phyloP scores from a whole-genome alignment of 2,329 filamentous ascomycete genomes.

The Domatiomyces globalis region DNA sequence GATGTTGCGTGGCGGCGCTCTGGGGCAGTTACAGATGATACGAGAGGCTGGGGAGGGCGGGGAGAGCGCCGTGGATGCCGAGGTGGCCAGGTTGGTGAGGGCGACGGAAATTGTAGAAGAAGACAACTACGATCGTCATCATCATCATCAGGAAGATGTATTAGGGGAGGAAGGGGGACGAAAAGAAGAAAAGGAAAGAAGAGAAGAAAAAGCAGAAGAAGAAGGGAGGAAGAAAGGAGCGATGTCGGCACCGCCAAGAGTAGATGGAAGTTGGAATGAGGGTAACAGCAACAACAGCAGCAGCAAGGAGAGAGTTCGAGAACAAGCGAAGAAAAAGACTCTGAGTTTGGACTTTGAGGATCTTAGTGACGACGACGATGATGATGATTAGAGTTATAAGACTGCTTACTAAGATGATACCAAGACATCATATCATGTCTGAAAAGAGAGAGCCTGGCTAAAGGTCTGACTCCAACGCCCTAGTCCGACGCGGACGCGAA shows the following conservation, averaged over 20 bases:
- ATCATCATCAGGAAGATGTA: background rate
- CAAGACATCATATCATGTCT: background rate
- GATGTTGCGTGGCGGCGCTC: background rate
- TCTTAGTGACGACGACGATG: background rate
- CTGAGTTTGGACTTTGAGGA: background rate
- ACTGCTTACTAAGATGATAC: background rate
- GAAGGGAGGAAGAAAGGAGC: too few relatives aligned
- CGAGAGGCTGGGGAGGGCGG: background rate
- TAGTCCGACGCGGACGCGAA: background rate
- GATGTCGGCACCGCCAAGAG: too few relatives aligned
- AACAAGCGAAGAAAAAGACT: background rate
- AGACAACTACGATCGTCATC: background rate
- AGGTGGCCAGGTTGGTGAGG: background rate
- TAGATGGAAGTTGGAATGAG: background rate
- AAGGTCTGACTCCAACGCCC: background rate
- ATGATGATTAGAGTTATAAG: background rate
- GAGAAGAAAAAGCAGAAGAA: too few relatives aligned
- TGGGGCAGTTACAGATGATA: background rate
- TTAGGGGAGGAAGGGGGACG: background rate
- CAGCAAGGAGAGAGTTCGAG: background rate
- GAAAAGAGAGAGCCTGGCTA: background rate
- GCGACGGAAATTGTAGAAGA: background rate
- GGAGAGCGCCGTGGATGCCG: background rate
- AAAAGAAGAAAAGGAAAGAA: background rate
- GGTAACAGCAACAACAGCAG: background rate